Evolutionary conservation across 495 filamentous ascomycete genomes (phyloP).

Genomic region (Penicillium cosmopolitanum): DNA sequence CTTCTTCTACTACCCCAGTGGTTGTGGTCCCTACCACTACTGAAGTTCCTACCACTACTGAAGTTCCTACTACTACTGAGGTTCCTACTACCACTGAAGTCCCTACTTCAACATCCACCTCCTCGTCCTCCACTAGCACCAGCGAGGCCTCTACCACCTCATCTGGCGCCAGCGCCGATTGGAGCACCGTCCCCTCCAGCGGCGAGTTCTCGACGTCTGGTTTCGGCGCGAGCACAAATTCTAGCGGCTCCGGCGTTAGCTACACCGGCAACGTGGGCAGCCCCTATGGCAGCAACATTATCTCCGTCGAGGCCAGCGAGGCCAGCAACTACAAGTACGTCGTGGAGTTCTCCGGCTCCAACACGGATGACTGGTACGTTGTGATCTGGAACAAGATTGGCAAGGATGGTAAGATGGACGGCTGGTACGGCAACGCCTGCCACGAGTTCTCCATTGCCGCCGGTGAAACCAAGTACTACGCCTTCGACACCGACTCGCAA

Average conservation of each 20-base stretch:
- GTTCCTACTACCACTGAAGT: neutral
- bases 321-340: slow-evolving; percentile 50
- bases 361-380: slow-evolving; percentile 40
- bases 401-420: slow-evolving; percentile 37
- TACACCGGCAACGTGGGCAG: slow-evolving; percentile 54
- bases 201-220: slow-evolving; percentile 29
- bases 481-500: slow-evolving; percentile 50
- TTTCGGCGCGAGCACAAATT: slow-evolving; percentile 37
- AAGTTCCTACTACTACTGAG: slow-evolving; percentile 5
- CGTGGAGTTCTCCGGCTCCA: slow-evolving; percentile 45
- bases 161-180: slow-evolving; percentile 17
- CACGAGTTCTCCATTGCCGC: slow-evolving; percentile 44
- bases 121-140: slow-evolving; percentile 12
- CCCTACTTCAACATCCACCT: neutral
- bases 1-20: slow-evolving; percentile 9
- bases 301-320: slow-evolving; percentile 35
- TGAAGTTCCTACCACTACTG: slow-evolving; percentile 2
- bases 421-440: slow-evolving; percentile 46
- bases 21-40: slow-evolving; percentile 6
- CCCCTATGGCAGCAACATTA: slow-evolving; percentile 58
- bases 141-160: slow-evolving; percentile 9
- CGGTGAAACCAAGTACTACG: slow-evolving; percentile 48
- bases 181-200: slow-evolving; percentile 28
- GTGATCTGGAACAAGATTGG: slow-evolving; percentile 59
- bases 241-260: slow-evolving; percentile 34